phyloP scores from a whole-genome alignment of 495 filamentous ascomycete genomes.

The Aspergillus steynii region DNA sequence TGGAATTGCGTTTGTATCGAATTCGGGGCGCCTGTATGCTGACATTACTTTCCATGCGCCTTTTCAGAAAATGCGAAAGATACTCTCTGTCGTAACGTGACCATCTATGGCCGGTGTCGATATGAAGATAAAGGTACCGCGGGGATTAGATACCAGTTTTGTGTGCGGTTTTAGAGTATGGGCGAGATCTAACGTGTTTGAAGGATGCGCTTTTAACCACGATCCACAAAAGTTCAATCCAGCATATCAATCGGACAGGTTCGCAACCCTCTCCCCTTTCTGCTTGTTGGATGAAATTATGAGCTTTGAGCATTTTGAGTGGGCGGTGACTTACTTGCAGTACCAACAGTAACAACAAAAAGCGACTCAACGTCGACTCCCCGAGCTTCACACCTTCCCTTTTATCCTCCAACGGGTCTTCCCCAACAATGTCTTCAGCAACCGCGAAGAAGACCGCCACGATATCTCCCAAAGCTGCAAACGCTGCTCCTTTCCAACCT shows the following conservation, averaged over 20 bases:
- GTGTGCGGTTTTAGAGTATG: background rate
- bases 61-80: slow-evolving; percentile 70
- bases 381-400: slow-evolving; percentile 86
- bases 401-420: slow-evolving; percentile 49
- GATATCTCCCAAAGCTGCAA: slow-evolving; percentile 85
- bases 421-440: slow-evolving; percentile 32
- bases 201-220: slow-evolving; percentile 89
- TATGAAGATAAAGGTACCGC: slow-evolving; percentile 76
- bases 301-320: background rate
- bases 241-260: slow-evolving; percentile 61
- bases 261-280: slow-evolving; percentile 14
- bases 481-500: slow-evolving; percentile 90
- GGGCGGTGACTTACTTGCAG: slow-evolving; percentile 15
- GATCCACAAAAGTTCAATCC: slow-evolving; percentile 63
- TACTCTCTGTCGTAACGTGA: slow-evolving; percentile 87
- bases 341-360: slow-evolving; percentile 54
- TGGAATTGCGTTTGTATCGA: background rate
- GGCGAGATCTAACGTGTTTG: slow-evolving; percentile 7
- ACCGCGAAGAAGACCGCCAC: slow-evolving; percentile 59
- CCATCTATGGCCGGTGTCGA: slow-evolving; percentile 91
- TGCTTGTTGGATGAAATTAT: background rate
- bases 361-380: slow-evolving; percentile 91
- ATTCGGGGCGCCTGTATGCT: slow-evolving; percentile 1
- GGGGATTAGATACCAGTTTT: slow-evolving; percentile 6
- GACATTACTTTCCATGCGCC: slow-evolving; percentile 7